phyloP scores from a whole-genome alignment of 2,329 filamentous ascomycete genomes.

The Aureobasidium namibiae region DNA sequence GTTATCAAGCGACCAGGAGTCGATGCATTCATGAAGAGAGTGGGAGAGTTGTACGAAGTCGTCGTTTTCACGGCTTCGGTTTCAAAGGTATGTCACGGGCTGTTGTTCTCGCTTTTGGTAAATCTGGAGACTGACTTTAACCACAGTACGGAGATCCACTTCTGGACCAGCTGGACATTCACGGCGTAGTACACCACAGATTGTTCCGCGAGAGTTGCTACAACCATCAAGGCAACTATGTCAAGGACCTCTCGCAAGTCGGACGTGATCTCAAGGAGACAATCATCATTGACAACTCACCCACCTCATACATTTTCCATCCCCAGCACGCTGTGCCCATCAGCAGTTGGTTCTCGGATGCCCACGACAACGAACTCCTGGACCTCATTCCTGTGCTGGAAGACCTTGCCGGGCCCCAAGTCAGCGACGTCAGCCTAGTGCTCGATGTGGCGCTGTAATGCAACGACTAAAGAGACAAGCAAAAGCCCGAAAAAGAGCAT shows the following conservation, averaged over 20 bases:
- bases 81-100: constrained; percentile 61
- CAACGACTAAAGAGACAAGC: not conserved
- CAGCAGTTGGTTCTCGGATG: constrained; percentile 99
- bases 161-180: constrained; percentile 92
- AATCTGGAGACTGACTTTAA: constrained; percentile 5
- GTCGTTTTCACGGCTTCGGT: constrained; percentile 98
- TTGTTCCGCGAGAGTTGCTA: constrained; percentile 98
- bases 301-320: constrained; percentile 98
- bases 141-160: constrained; percentile 89
- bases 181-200: constrained; percentile 90
- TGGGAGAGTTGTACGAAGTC: constrained; percentile 95
- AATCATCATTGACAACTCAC: constrained; percentile 99
- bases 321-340: constrained; percentile 98
- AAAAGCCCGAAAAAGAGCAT: not conserved
- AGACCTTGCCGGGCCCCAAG: constrained; percentile 80
- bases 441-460: constrained; percentile 67
- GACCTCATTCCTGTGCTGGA: constrained; percentile 97
- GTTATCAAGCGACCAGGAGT: constrained; percentile 99
- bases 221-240: constrained; percentile 98
- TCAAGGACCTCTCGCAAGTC: constrained; percentile 97
- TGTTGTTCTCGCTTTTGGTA: not conserved
- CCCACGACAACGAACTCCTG: constrained; percentile 95
- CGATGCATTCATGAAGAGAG: constrained; percentile 97
- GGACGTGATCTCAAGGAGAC: constrained; percentile 93
- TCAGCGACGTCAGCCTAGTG: constrained; percentile 93